Percentiles rank a stretch among this genome's conserved stretches.
These are phyloP conservation scores for Penicillium vulpinum DNA, from an alignment of 2,329 filamentous ascomycete genomes.

Conservation along the genomic window DNA sequence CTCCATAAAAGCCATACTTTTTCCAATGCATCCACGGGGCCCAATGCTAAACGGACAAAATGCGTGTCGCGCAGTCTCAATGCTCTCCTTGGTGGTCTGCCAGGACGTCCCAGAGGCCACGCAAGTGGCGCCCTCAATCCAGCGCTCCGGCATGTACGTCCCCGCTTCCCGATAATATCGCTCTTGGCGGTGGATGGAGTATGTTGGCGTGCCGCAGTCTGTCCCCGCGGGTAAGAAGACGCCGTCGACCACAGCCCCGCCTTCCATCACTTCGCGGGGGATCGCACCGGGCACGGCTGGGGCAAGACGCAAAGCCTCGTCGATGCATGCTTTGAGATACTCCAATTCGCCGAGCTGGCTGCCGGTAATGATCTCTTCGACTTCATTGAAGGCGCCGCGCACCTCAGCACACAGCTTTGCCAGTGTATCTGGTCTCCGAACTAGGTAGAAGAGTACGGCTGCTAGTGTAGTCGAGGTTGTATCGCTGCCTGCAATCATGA, in stretches of 20 bases:
- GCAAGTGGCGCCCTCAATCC: slow-evolving; percentile 55
- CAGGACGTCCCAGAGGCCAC: slow-evolving; percentile 39
- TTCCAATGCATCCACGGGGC: slow-evolving; percentile 45
- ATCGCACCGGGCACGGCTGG: slow-evolving; percentile 42
- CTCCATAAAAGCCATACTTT: slow-evolving; percentile 47
- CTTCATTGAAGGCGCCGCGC: slow-evolving; percentile 34
- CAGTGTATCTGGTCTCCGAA: slow-evolving; percentile 35
- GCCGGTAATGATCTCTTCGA: slow-evolving; percentile 42
- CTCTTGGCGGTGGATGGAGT: slow-evolving; percentile 67
- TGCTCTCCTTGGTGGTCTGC: slow-evolving; percentile 51
- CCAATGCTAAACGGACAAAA: slow-evolving; percentile 64
- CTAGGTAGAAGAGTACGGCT: slow-evolving; percentile 45
- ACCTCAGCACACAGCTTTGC: slow-evolving; percentile 38
- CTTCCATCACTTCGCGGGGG: slow-evolving; percentile 41
- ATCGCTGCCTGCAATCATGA: slow-evolving; percentile 72
- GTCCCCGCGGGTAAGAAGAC: slow-evolving; percentile 52
- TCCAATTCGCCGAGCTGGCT: slow-evolving; percentile 35
- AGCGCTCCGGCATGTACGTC: slow-evolving; percentile 63
- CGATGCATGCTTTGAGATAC: slow-evolving; percentile 46
- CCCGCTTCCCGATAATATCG: slow-evolving; percentile 63
- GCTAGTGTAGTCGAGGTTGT: slow-evolving; percentile 66
- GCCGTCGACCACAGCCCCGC: slow-evolving; percentile 40
- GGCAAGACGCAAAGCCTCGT: slow-evolving; percentile 44
- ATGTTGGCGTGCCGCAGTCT: slow-evolving; percentile 65
- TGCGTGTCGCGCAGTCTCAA: slow-evolving; percentile 60